A percentile compares a stretch with the other conserved stretches of the same genome.
Evolutionary conservation across 495 filamentous ascomycete genomes (phyloP).

Genomic region (Penicillium nucicola): DNA sequence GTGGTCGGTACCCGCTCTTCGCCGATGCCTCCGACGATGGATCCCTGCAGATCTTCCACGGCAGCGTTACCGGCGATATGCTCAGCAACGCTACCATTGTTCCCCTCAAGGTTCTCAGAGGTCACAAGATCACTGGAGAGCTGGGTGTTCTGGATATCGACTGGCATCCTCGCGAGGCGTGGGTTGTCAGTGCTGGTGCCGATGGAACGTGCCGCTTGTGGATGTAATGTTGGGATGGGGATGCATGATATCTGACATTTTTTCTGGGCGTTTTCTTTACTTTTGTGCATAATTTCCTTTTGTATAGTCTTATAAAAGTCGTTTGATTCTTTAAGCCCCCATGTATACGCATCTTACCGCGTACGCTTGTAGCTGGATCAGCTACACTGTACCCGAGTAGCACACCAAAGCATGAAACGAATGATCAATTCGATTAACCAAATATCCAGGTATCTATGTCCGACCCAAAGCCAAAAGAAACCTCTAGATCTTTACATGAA

Average conservation of each 20-base stretch:
- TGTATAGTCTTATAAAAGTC: constrained; percentile 33
- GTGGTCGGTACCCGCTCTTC: constrained; percentile 77
- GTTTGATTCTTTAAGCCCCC: neutral
- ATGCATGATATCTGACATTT: constrained; percentile 24
- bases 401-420: neutral
- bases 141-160: constrained; percentile 91
- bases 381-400: too few relatives aligned
- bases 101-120: constrained; percentile 88
- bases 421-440: neutral
- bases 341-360: too few relatives aligned
- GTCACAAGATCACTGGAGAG: constrained; percentile 72
- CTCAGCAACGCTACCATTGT: constrained; percentile 96
- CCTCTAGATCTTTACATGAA: neutral
- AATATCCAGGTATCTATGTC: constrained; percentile 8
- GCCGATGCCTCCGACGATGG: constrained; percentile 94
- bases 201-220: constrained; percentile 86
- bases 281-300: constrained; percentile 27
- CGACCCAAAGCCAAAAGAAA: neutral
- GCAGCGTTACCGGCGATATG: constrained; percentile 87
- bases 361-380: too few relatives aligned
- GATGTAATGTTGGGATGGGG: constrained; percentile 45
- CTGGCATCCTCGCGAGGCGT: constrained; percentile 90
- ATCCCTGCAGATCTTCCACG: constrained; percentile 92
- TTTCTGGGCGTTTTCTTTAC: constrained; percentile 16
- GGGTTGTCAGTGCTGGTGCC: constrained; percentile 90